Evolutionary conservation across 345 rosid genomes (phyloP).

Genomic region (Eucalyptus sp.): DNA sequence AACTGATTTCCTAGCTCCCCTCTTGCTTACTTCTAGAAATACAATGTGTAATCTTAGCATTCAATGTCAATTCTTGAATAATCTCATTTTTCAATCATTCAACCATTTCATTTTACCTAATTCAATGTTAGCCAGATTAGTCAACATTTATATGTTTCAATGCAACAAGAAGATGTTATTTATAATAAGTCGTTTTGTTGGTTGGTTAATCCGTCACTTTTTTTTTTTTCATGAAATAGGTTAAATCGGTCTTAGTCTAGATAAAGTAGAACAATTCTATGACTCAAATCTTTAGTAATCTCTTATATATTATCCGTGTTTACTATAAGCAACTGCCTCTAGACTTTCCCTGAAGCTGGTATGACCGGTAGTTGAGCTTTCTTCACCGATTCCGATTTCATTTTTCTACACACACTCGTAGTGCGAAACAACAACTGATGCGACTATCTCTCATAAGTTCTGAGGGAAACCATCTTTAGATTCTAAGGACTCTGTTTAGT

Average conservation of each 20-base stretch:
- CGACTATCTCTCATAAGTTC: fast-evolving
- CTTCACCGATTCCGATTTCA: fast-evolving
- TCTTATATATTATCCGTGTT: too few species aligned
- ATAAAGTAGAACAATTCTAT: too few species aligned
- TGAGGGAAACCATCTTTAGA: not conserved
- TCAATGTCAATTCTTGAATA: too few species aligned
- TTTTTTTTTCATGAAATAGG: not conserved
- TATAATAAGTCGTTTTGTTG: not conserved
- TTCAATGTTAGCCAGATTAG: too few species aligned
- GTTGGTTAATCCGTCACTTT: not conserved
- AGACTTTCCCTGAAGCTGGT: not conserved
- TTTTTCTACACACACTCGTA: not conserved
- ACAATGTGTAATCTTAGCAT: too few species aligned
- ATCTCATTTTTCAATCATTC: too few species aligned
- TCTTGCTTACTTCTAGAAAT: not conserved
- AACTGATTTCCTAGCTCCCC: not conserved
- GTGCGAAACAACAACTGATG: not conserved
- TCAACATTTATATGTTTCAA: too few species aligned
- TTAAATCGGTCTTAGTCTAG: too few species aligned
- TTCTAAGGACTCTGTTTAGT: not conserved
- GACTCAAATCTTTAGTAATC: too few species aligned
- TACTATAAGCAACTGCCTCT: not conserved
- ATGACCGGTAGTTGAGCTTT: not conserved
- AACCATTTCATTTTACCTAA: too few species aligned
- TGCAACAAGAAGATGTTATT: too few species aligned